Base-by-base conservation (phyloP, 2,329 filamentous ascomycete genomes). In the Hypomyces perniciosus region DNA sequence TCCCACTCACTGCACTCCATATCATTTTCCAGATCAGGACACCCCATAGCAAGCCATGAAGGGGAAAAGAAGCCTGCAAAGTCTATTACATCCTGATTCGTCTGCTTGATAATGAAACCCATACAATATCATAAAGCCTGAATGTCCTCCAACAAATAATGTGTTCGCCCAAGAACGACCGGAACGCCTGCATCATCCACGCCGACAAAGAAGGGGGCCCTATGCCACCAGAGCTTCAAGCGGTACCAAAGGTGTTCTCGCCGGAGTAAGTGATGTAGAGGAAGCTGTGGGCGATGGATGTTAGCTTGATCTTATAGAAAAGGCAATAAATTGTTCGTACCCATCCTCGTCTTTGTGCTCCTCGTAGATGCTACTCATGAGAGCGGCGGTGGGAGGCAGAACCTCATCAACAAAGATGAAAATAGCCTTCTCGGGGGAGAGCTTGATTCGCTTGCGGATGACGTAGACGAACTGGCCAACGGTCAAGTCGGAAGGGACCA, bases 351-450 rank as follows among this genome's bases (percentile, higher is more conserved):
- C 83, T 79, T 99, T 97, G 83, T 99, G 93, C 74, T 97, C 92
- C 73, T 99, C 93, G 72, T 99, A 99, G 75, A 99, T 97, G 72
- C 88, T 95, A 78, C 90, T 96, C 93, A 99, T 99, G 48, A 99
- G 83, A 53, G 93, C 93, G 54, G 93, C 93, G 7, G 93, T 97
- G 3, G 93, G 93, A 46, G 93, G 93, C 51, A 99, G 81, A 46
- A 96, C 92, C 76, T 97, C 93, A 70, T 97, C 92, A 67, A 99
- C 93, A 75, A 97, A 99, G 81, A 99, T 97, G 81, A 99, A 99
- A 77, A 99, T 99, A 69, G 93, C 93, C 83, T 99, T 99, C 79
- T 99, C 93, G 31, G 93, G 93, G 50, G 90, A 96, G 61, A 99
- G 83, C 89, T 99, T 99, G 78, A 99, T 99, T 68, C 93, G 88